Percentiles rank a stretch among this genome's conserved stretches.
These are phyloP conservation scores for Leishmania martiniquensis DNA, from an alignment of 208 protist genomes.

Conservation along the genomic window DNA sequence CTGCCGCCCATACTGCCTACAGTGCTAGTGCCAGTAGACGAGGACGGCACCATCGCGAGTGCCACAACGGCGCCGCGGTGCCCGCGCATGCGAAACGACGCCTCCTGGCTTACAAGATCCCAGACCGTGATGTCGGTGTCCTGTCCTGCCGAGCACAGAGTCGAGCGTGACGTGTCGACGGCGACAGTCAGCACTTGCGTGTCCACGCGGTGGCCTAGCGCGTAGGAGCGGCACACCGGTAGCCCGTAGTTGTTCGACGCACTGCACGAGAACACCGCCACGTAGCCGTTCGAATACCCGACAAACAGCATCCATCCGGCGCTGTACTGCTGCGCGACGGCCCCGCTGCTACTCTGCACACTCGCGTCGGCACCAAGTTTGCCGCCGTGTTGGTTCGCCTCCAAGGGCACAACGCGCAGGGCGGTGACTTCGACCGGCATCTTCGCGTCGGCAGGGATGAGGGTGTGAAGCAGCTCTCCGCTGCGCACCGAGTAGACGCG, in stretches of 20 bases:
- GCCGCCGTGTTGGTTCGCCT: slow-evolving; percentile 1
- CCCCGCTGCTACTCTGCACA: background rate
- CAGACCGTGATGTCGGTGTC: slow-evolving; percentile 99
- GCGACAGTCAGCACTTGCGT: slow-evolving; percentile 90
- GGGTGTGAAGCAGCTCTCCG: slow-evolving; percentile 66
- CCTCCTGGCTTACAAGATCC: slow-evolving; percentile 92
- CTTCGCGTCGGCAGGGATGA: slow-evolving; percentile 76
- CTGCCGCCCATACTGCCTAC: background rate
- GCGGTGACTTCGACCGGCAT: slow-evolving; percentile 83
- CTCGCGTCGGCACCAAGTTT: background rate
- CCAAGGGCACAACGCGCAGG: slow-evolving; percentile 58
- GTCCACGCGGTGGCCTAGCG: slow-evolving; percentile 81
- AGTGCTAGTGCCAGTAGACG: background rate
- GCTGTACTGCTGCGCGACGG: slow-evolving; percentile 2
- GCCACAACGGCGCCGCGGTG: slow-evolving; percentile 85
- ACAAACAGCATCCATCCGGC: slow-evolving; percentile 77
- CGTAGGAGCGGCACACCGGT: slow-evolving; percentile 83
- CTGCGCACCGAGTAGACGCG: slow-evolving; percentile 82
- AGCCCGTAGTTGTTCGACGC: slow-evolving; percentile 81
- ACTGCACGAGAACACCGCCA: slow-evolving; percentile 76
- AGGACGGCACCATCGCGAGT: slow-evolving; percentile 57
- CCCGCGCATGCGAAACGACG: slow-evolving; percentile 80
- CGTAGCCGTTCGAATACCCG: slow-evolving; percentile 87
- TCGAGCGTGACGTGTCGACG: slow-evolving; percentile 47
- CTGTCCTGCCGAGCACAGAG: slow-evolving; percentile 89